Conservation (phyloP, 225 moss, liverwort and hornwort genomes). For the Physcomitrium patens region DNA sequence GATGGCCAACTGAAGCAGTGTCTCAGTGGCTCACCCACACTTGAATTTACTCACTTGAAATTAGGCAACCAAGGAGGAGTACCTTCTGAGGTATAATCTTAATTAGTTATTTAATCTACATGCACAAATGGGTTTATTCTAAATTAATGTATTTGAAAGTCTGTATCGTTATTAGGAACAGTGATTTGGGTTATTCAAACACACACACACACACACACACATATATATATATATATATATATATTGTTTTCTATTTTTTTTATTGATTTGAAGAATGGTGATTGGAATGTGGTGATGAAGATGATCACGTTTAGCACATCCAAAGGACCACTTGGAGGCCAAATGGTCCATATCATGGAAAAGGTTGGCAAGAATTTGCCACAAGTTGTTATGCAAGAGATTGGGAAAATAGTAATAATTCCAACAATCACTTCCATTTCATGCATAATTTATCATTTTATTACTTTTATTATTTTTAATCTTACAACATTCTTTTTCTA, state of each 20-base stretch:
- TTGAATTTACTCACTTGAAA: constrained; percentile 45
- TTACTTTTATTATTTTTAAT: too few species aligned
- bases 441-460: too few species aligned
- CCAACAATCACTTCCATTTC: too few species aligned
- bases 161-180: too few species aligned
- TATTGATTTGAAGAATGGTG: not conserved
- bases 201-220: too few species aligned
- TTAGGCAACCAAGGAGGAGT: constrained; percentile 15
- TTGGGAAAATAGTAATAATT: constrained; percentile 36
- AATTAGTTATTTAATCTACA: too few species aligned
- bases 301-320: constrained; percentile 37
- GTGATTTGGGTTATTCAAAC: too few species aligned
- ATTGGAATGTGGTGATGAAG: constrained; percentile 21
- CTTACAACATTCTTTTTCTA: too few species aligned
- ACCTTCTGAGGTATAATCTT: constrained; percentile 33
- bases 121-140: too few species aligned
- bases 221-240: too few species aligned
- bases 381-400: constrained; percentile 35
- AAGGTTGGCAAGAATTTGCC: constrained; percentile 48
- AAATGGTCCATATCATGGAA: constrained; percentile 35
- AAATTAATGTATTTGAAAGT: too few species aligned
- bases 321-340: constrained; percentile 27
- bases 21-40: not conserved
- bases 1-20: not conserved
- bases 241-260: not conserved